Base-by-base conservation (phyloP, 768 basidiomycete species). In the Hericium alpestre region DNA sequence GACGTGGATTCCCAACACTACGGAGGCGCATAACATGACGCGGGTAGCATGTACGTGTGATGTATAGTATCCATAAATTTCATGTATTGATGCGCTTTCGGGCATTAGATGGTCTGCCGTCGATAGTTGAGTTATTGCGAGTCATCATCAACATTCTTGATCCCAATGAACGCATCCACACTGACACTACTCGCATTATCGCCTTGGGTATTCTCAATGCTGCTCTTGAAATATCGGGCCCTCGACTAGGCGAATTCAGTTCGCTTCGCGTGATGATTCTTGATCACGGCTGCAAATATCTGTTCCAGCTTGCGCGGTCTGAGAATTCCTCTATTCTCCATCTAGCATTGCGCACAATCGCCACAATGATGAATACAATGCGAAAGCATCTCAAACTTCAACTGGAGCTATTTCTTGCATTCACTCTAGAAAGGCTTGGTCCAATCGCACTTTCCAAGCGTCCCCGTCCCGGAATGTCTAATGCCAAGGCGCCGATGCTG, bases 91-190 rank as follows among this genome's bases (percentile, higher is more conserved):
- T 49, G 38, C 25, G 25, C 52, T 4, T 32, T 47, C 20, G 37
- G 13, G 8, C 59, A 32, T 48, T 72, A 79, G 95, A 91, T 70
- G 95, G 95, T 12, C 80, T 97, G 38, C 91, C 82, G 2, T 93
- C 96, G 12, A 85, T 96, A 43, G 73, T 93, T 16, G 95, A 97
- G 67, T 83, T 99, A 6, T 76, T 98, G 38, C 86, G 94, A 2
- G 96, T 98, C 38, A 81, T 99, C 56, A 84, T 97, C 66, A 93
- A 95, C 64, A 90, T 99, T 41, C 77, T 99, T 51, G 93, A 98
- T 69, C 96, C 96, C 18, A 88, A 82, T 63, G 93, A 95, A 67
- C 89, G 91, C 62, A 83, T 93, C 54, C 95, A 98, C 67, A 97
- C 96, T 3, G 96, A 98, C 68, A 92, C 93, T 4, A 96, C 94